Base-by-base conservation (phyloP, 2,329 filamentous ascomycete species). In the Diplocarpon mali region DNA sequence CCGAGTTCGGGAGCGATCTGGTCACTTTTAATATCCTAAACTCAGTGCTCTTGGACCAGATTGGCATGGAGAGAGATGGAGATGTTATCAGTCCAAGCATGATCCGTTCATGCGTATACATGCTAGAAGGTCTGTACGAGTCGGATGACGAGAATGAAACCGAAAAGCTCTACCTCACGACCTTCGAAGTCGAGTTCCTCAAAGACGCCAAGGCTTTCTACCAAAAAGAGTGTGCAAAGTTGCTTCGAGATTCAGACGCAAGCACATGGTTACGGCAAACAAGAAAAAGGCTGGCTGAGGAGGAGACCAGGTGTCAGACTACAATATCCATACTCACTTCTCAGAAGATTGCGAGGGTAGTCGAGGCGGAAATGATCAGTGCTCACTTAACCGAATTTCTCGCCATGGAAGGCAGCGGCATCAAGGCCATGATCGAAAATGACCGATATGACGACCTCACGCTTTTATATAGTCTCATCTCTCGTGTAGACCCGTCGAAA, bases 401-500 rank as follows among this genome's bases (percentile, higher is more conserved):
- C 48, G 78, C 80, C 39, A 78, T 95, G 65, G 87, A 95, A 56
- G 76, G 76, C 5, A 95, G 83, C 50, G 92, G 92, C 0, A 73
- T 95, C 35, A 79, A 76, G 51, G 80, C 80, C 60, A 96, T 98
- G 90, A 79, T 96, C 40, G 85, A 95, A 62, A 89, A 95, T 56
- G 84, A 95, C 63, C 78, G 83, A 51, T 57, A 83, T 29, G 77
- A 83, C 3, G 88, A 94, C 56, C 69, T 98, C 9, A 70, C 72
- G n/a, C 80, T 88, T 40, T 69, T 96, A 3, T 96, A 92, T 62
- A 72, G 79, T 14, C 73, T 96, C 2, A 83, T 94, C 44, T 69
- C 75, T 9, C 74, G 86, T 29, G 83, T 95, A 0, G 88, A 96
- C 56, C 63, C 69, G 1, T 80, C 81, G 47, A 93, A 90, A 60